These are phyloP conservation scores for Cocos nucifera DNA, from an alignment of 176 grass and related monocot genomes.

Conservation along the genomic window DNA sequence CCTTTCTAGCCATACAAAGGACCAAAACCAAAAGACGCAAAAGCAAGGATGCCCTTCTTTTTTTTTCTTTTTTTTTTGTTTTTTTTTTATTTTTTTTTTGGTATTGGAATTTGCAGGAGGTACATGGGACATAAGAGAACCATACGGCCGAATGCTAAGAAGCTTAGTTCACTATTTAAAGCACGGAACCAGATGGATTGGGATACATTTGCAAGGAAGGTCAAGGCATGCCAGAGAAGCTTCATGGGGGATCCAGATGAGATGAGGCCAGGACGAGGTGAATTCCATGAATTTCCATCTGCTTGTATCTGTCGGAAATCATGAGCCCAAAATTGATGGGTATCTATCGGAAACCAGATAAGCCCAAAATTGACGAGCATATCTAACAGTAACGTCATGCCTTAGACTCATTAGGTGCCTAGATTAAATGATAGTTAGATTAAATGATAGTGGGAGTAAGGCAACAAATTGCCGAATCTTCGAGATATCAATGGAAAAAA, in stretches of 20 bases:
- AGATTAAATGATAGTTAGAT: no score
- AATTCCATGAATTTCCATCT: constrained; percentile 87
- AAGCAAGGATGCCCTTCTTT: no score
- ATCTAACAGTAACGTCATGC: no score
- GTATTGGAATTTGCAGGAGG: constrained; percentile 37
- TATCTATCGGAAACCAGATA: constrained; percentile 41
- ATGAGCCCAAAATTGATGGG: constrained; percentile 23
- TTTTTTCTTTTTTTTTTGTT: no score
- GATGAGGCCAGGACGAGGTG: constrained; percentile 53
- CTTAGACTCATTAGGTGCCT: no score
- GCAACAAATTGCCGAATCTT: no score
- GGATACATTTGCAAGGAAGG: constrained; percentile 45
- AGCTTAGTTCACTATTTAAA: constrained; percentile 54
- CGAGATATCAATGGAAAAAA: no score
- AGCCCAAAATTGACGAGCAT: constrained; percentile 13
- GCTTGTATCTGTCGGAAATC: constrained; percentile 63
- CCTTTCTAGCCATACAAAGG: no score
- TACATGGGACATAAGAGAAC: constrained; percentile 96
- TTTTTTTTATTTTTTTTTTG: no score
- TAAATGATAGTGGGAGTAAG: no score
- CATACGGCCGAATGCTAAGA: constrained; percentile 78
- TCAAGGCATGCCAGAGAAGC: constrained; percentile 48
- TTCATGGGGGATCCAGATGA: constrained; percentile 85
- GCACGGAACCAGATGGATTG: constrained; percentile 49
- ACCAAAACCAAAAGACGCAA: no score